A percentile compares a stretch with the other conserved stretches of the same genome.
Conservation (phyloP, 768 basidiomycete species). For the Ramaria sp. region DNA sequence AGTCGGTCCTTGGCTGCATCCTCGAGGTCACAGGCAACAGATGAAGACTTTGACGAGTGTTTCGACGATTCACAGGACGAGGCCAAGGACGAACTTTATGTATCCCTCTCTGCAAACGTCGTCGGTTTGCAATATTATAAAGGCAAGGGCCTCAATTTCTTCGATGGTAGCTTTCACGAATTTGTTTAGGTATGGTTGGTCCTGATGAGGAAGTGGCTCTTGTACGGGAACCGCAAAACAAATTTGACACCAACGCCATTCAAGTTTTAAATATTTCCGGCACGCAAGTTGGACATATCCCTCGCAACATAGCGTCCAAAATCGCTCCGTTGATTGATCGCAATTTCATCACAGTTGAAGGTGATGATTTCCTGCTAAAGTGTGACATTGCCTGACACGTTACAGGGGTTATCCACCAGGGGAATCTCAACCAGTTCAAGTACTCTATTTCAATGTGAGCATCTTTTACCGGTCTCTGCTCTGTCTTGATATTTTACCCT, state of each 20-base stretch:
- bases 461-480: slow-evolving; percentile 11
- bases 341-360: slow-evolving; percentile 56
- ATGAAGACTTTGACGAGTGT: slow-evolving; percentile 30
- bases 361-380: slow-evolving; percentile 19
- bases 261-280: slow-evolving; percentile 70
- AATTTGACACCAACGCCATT: slow-evolving; percentile 68
- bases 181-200: slow-evolving; percentile 55
- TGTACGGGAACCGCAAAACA: slow-evolving; percentile 53
- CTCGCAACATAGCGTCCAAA: slow-evolving; percentile 42
- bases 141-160: slow-evolving; percentile 26
- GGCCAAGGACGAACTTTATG: slow-evolving; percentile 55
- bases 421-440: slow-evolving; percentile 24
- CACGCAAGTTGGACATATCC: slow-evolving; percentile 74
- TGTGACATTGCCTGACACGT: background rate
- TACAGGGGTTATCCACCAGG: slow-evolving; percentile 7
- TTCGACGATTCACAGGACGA: slow-evolving; percentile 30
- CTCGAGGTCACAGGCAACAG: slow-evolving; percentile 21
- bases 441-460: slow-evolving; percentile 57
- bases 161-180: background rate
- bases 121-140: slow-evolving; percentile 82
- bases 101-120: slow-evolving; percentile 44
- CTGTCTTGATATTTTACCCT: slow-evolving; percentile 1
- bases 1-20: slow-evolving; percentile 10
- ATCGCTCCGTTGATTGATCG: slow-evolving; percentile 67
- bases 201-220: slow-evolving; percentile 67